Evolutionary conservation across 352 stramenopile species (phyloP), one percentile per base, ranked within the genome.

Genomic region (Hyphochytrium catenoides): DNA sequence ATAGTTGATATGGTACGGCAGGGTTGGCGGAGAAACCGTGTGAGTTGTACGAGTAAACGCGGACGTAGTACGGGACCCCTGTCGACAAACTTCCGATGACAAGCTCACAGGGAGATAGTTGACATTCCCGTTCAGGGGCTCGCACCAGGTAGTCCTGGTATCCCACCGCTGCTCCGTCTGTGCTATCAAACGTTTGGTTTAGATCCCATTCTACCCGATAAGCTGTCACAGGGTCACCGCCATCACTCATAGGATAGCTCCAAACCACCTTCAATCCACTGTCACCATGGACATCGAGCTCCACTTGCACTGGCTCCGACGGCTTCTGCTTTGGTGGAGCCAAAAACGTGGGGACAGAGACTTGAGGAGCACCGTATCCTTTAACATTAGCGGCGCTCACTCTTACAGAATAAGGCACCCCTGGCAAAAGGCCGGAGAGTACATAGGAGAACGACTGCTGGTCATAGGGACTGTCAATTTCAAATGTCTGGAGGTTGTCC

Each of bases 151-250:
- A 77, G 1, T 62, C 52, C 17, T 82, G 62, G 26, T 63, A 78
- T 0, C 76, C 71, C 2, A 89, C 40, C 2, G 79, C 51, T n/a
- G 62, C 64, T n/a, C 57, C 59, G 28, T 62, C 55, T 3, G 26
- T n/a, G 3, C 63, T 82, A 34, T 70, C 57, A 45, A 94, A 95
- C n/a, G 54, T 65, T 3, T 63, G 52, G 3, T 45, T 54, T 3
- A 52, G 46, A 41, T 95, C 87, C 87, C 87, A 96, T 51, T 95
- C 84, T 4, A 95, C 56, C 2, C 77, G 56, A 34, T 95, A 96
- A 43, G 92, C 86, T 5, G 74, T 84, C 28, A 96, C 72, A 0
- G 59, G 46, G 21, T 88, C 71, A 2, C 86, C 86, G 11, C 86
- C 86, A 43, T 94, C 66, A 39, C 75, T 89, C 2, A 52, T 20